phyloP scores from a whole-genome alignment of 257 asterid genomes.

The Nicotiana undulata region DNA sequence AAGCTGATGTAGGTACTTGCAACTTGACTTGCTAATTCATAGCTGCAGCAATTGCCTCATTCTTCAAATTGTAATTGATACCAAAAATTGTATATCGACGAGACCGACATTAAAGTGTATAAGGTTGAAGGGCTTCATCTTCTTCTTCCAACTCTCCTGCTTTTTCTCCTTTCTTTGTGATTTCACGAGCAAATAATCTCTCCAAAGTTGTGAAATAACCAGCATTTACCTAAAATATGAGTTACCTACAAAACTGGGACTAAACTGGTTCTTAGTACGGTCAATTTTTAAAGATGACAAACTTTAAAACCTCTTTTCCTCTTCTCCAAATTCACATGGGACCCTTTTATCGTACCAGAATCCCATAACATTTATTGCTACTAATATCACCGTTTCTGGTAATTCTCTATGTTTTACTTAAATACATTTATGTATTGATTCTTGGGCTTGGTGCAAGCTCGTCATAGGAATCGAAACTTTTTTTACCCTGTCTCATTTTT shows the following conservation, averaged over 20 bases:
- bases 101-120: background rate
- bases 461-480: constrained; percentile 8
- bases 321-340: constrained; percentile 13
- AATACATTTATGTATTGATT: constrained; percentile 25
- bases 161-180: no score
- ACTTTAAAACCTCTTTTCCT: background rate
- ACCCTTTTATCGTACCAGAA: background rate
- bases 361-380: background rate
- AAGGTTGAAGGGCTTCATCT: background rate
- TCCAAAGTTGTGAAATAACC: background rate
- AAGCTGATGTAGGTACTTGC: constrained; percentile 55
- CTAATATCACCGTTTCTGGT: constrained; percentile 23
- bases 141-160: background rate
- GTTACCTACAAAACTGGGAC: background rate
- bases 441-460: constrained; percentile 4
- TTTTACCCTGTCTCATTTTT: constrained; percentile 5
- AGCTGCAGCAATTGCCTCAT: constrained; percentile 4
- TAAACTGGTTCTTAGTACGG: background rate
- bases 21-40: constrained; percentile 1
- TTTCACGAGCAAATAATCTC: background rate
- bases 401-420: constrained; percentile 20
- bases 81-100: background rate
- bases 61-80: background rate
- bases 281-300: background rate
- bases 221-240: background rate